Percentiles rank a stretch among this genome's conserved stretches.
These are phyloP conservation scores for Trichoderma brevicompactum DNA, from an alignment of 2,329 filamentous ascomycete species.

Conservation along the genomic window DNA sequence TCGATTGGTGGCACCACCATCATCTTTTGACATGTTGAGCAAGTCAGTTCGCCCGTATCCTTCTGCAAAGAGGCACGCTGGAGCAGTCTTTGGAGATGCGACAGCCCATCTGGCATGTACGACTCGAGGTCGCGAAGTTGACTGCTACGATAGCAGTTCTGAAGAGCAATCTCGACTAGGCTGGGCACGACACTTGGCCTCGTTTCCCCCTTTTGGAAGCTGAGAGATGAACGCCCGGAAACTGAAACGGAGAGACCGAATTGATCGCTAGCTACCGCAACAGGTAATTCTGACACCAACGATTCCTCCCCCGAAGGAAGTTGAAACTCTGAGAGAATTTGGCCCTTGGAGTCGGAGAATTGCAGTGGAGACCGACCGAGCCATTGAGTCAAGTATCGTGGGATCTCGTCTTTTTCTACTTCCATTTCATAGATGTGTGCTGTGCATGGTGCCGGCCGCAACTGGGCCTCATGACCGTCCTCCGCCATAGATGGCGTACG, in stretches of 20 bases:
- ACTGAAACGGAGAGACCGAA: slow-evolving; percentile 21
- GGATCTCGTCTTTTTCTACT: background rate
- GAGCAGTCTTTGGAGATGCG: slow-evolving; percentile 48
- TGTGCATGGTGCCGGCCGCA: background rate
- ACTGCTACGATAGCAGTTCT: slow-evolving; percentile 50
- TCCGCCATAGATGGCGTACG: background rate
- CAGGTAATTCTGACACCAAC: slow-evolving; percentile 32
- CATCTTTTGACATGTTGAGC: slow-evolving; percentile 55
- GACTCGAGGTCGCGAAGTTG: slow-evolving; percentile 49
- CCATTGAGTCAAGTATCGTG: slow-evolving; percentile 35
- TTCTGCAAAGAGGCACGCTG: slow-evolving; percentile 47
- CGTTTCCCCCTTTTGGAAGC: slow-evolving; percentile 29
- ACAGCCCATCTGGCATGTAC: slow-evolving; percentile 49
- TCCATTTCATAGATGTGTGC: background rate
- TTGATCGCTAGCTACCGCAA: slow-evolving; percentile 29
- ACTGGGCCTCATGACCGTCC: slow-evolving; percentile 8
- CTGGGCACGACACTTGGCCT: slow-evolving; percentile 50
- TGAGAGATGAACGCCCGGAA: slow-evolving; percentile 4
- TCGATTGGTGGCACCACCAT: slow-evolving; percentile 57
- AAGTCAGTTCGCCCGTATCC: slow-evolving; percentile 54
- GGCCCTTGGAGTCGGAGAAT: slow-evolving; percentile 39
- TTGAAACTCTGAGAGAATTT: slow-evolving; percentile 39
- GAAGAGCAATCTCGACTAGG: slow-evolving; percentile 56
- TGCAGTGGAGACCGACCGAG: slow-evolving; percentile 42
- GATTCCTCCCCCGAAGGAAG: slow-evolving; percentile 34